phyloP scores from a whole-genome alignment of 2,329 filamentous ascomycete genomes.

The Fusarium azukiicola region DNA sequence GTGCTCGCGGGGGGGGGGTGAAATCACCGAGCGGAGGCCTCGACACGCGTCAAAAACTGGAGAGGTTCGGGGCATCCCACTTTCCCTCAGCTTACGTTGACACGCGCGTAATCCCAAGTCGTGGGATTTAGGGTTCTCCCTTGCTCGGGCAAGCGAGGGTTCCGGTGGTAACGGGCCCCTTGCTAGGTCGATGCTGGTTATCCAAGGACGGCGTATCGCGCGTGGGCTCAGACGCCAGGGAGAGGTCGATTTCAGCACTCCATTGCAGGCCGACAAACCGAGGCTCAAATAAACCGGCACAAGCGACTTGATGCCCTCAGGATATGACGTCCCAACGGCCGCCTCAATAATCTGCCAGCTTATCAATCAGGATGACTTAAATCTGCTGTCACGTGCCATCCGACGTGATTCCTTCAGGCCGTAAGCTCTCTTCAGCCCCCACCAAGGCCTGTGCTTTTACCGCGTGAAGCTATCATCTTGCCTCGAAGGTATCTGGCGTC shows the following conservation, averaged over 20 bases:
- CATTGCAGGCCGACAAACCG: not conserved
- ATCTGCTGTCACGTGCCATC: too few relatives aligned
- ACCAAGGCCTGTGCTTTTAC: too few relatives aligned
- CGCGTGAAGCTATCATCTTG: too few relatives aligned
- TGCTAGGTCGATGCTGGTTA: conserved; percentile 2
- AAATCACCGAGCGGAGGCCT: conserved; percentile 1
- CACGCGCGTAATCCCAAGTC: not conserved
- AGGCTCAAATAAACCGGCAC: not conserved
- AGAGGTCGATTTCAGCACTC: not conserved
- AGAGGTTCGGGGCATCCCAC: not conserved
- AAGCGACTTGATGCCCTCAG: too few relatives aligned
- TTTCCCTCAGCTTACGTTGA: not conserved
- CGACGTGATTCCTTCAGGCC: too few relatives aligned
- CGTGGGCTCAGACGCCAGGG: not conserved
- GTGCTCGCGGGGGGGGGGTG: not conserved
- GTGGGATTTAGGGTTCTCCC: not conserved
- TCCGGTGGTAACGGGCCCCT: not conserved
- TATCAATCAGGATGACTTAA: too few relatives aligned
- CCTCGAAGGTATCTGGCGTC: too few relatives aligned
- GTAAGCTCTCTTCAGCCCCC: too few relatives aligned
- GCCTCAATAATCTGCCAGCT: too few relatives aligned
- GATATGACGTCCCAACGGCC: too few relatives aligned
- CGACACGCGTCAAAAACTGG: conserved; percentile 2
- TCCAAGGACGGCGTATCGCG: not conserved
- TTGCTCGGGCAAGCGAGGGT: not conserved